These are phyloP conservation scores for Lepiota subincarnata DNA, from an alignment of 768 basidiomycete species.

Conservation along the genomic window DNA sequence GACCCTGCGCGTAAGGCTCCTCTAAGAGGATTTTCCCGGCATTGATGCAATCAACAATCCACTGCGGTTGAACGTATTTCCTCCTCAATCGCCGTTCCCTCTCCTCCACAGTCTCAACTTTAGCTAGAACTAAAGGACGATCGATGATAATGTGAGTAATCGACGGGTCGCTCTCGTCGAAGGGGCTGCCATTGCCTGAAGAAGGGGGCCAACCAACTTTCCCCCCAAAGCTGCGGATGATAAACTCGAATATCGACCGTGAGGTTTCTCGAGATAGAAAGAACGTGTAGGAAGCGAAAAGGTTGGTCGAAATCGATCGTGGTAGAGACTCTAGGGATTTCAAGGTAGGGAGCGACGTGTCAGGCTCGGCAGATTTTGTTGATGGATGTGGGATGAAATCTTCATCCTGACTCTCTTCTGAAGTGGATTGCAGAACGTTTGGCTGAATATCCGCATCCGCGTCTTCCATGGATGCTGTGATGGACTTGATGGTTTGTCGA, in stretches of 20 bases:
- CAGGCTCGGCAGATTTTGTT: conserved; percentile 39
- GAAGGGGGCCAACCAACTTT: conserved; percentile 85
- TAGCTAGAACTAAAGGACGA: conserved; percentile 56
- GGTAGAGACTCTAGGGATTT: conserved; percentile 60
- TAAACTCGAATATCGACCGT: conserved; percentile 88
- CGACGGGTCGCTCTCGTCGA: conserved; percentile 69
- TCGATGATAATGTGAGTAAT: conserved; percentile 98
- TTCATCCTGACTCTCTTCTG: conserved; percentile 39
- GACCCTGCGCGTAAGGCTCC: conserved; percentile 82
- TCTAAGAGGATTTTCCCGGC: conserved; percentile 78
- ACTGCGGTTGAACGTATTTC: conserved; percentile 94
- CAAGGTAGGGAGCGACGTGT: conserved; percentile 59
- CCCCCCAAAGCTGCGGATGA: conserved; percentile 89
- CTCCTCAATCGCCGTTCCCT: conserved; percentile 61
- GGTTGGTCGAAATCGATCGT: conserved; percentile 48
- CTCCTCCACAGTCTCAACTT: conserved; percentile 51
- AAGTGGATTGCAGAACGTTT: conserved; percentile 3
- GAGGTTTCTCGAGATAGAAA: conserved; percentile 93
- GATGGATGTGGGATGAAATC: conserved; percentile 67
- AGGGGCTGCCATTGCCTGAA: conserved; percentile 77
- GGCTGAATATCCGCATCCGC: conserved; percentile 26
- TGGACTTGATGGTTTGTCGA: conserved; percentile 57
- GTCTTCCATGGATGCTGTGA: conserved; percentile 33
- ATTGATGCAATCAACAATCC: conserved; percentile 97
- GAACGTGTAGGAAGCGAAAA: conserved; percentile 87